Evolutionary conservation across 2,329 filamentous ascomycete genomes (phyloP), one percentile per base, ranked within the genome.

Genomic region (Didymella arachidicola): DNA sequence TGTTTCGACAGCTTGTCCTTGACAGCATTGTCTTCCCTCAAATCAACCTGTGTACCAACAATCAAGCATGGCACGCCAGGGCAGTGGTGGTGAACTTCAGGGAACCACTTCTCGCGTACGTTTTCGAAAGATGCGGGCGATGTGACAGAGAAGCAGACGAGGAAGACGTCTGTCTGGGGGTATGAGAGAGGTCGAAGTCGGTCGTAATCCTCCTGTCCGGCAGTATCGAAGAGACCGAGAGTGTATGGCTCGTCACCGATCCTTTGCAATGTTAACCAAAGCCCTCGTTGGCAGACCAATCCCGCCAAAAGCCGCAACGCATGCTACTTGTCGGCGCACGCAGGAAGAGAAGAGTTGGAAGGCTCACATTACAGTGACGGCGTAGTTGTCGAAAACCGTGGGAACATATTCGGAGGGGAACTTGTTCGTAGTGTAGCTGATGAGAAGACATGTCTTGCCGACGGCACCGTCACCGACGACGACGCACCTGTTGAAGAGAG

Each of bases 331-430:
- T 8, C 25, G 29, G 18, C 7, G 46, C 22, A 27, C 29, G 32
- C 48, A 26, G 48, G 29, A 53, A 38, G 30, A 53, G 16, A 34
- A 34, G 39, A 55, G 58, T 59, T 43, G 59, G 61, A 64, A 58
- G 48, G 62, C 93, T 89, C 86, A 97, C 95, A 99, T 99, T 70
- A 99, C 95, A 68, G 95, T 99, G 78, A 99, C 95, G 58, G 95
- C 95, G 86, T 99, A 99, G 82, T 99, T 99, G 81, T 99, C 95
- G 80, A 99, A 99, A 65, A 99, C 95, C 29, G 95, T 99, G 51
- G 95, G 95, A 59, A 99, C 95, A 80, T 99, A 99, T 93, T 99
- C 95, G 73, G 93, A 97, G 34, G 95, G 95, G 80, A 99, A 99
- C 76, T 98, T 98, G 86, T 99, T 99, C 66, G 95, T 99, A 66